Conservation (phyloP, 192 early-diverging fungal genomes). For the Umbelopsis sp. region DNA sequence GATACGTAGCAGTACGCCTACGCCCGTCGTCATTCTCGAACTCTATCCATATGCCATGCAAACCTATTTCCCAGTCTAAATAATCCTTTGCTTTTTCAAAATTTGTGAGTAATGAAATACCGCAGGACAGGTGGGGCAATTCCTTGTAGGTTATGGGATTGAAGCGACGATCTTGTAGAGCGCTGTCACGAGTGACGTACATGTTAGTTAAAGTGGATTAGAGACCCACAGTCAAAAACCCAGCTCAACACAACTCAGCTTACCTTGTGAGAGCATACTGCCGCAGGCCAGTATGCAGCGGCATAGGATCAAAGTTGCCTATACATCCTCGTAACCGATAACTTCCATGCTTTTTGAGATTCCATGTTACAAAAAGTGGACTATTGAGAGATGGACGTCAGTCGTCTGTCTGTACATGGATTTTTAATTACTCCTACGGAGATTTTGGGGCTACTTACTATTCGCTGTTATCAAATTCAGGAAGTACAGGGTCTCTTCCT, state of each 20-base stretch:
- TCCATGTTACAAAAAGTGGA: conserved; percentile 89
- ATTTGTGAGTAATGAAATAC: conserved; percentile 83
- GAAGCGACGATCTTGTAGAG: conserved; percentile 85
- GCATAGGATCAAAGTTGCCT: conserved; percentile 81
- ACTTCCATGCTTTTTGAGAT: conserved; percentile 46
- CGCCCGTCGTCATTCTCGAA: conserved; percentile 58
- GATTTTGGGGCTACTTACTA: conserved; percentile 54
- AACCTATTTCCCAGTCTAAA: conserved; percentile 90
- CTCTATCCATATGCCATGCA: conserved; percentile 94
- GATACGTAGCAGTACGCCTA: conserved; percentile 79
- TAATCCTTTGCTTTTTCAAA: conserved; percentile 81
- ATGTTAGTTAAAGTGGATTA: neutral
- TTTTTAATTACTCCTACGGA: neutral
- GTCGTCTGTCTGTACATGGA: neutral
- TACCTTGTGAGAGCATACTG: conserved; percentile 83
- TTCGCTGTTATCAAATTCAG: conserved; percentile 58
- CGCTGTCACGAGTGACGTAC: conserved; percentile 48
- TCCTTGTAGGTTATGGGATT: conserved; percentile 71
- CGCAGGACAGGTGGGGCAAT: conserved; percentile 67
- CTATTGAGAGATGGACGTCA: conserved; percentile 37
- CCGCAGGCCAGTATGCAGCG: conserved; percentile 69
- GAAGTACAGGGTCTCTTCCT: conserved; percentile 31
- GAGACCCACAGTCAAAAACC: neutral
- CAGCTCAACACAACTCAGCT: neutral
- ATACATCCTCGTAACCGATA: conserved; percentile 86